Percentiles rank a stretch among this genome's conserved stretches.
Evolutionary conservation across 352 stramenopile species (phyloP).

Genomic region (Pythium dissotocum): DNA sequence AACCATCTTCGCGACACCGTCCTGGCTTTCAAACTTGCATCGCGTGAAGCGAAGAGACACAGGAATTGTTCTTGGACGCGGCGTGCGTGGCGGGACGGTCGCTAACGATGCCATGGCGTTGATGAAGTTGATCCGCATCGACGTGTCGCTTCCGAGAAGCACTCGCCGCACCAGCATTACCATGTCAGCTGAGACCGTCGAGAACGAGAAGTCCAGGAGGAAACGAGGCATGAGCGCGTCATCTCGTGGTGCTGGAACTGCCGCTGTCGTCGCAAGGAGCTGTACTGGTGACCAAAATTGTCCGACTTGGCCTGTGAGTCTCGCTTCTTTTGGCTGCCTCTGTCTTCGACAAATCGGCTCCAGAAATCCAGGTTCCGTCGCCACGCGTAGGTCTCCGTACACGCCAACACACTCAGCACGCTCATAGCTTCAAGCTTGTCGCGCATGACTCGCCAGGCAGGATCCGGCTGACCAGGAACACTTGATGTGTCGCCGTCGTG

Average conservation of each 20-base stretch:
- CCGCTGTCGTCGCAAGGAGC: background rate
- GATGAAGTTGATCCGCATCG: slow-evolving; percentile 33
- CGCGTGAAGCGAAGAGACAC: slow-evolving; percentile 37
- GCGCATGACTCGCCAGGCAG: slow-evolving; percentile 9
- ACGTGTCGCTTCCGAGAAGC: slow-evolving; percentile 26
- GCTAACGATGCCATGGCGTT: slow-evolving; percentile 31
- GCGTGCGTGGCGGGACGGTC: slow-evolving; percentile 9
- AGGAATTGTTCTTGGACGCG: slow-evolving; percentile 14
- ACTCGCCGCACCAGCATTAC: slow-evolving; percentile 31
- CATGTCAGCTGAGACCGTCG: slow-evolving; percentile 33
- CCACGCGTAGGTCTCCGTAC: slow-evolving; percentile 20
- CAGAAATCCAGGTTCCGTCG: slow-evolving; percentile 18
- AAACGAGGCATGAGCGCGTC: slow-evolving; percentile 37
- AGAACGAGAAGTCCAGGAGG: slow-evolving; percentile 37
- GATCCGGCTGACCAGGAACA: background rate
- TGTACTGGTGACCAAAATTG: background rate
- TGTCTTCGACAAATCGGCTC: slow-evolving; percentile 8
- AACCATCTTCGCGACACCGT: background rate
- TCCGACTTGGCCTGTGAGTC: background rate
- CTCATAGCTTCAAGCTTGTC: slow-evolving; percentile 22
- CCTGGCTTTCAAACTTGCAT: background rate
- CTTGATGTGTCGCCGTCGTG: background rate
- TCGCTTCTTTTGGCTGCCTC: background rate
- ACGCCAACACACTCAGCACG: slow-evolving; percentile 20
- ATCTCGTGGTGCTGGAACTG: slow-evolving; percentile 9